phyloP scores from a whole-genome alignment of 768 basidiomycete genomes.

The Amanita fuliginea region DNA sequence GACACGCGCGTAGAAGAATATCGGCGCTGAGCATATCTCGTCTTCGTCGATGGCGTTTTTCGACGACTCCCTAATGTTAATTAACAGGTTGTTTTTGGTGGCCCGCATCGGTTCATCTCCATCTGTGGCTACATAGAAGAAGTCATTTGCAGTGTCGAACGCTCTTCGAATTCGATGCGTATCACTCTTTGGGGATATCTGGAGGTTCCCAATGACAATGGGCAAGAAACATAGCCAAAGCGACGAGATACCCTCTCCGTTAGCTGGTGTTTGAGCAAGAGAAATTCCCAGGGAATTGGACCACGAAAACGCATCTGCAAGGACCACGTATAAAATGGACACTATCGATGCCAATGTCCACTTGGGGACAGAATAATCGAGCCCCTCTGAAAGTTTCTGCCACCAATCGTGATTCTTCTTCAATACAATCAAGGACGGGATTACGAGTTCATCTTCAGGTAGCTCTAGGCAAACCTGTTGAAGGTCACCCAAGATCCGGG shows the following conservation, averaged over 20 bases:
- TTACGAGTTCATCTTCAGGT: constrained; percentile 14
- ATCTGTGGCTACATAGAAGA: constrained; percentile 15
- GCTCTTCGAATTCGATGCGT: constrained; percentile 18
- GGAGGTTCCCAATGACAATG: constrained; percentile 31
- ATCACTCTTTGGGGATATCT: constrained; percentile 31
- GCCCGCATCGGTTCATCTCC: not conserved
- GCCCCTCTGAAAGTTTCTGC: constrained; percentile 17
- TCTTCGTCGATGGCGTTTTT: constrained; percentile 5
- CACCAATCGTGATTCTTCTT: constrained; percentile 33
- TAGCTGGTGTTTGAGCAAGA: constrained; percentile 15
- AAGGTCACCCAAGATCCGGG: constrained; percentile 23
- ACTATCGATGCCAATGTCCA: constrained; percentile 28
- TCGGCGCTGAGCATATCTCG: constrained; percentile 10
- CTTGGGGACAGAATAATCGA: constrained; percentile 22
- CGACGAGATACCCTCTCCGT: constrained; percentile 26
- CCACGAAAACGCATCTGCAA: constrained; percentile 31
- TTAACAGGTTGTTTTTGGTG: too few relatives aligned
- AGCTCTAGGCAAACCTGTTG: constrained; percentile 30
- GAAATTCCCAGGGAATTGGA: constrained; percentile 20
- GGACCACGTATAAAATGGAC: constrained; percentile 31
- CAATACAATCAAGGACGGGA: constrained; percentile 31
- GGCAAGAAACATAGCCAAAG: constrained; percentile 36
- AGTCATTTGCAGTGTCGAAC: constrained; percentile 18
- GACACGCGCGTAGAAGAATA: constrained; percentile 15
- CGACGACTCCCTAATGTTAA: constrained; percentile 10